Conservation (phyloP, 2,329 filamentous ascomycete genomes). For the Penicillium sp. region DNA sequence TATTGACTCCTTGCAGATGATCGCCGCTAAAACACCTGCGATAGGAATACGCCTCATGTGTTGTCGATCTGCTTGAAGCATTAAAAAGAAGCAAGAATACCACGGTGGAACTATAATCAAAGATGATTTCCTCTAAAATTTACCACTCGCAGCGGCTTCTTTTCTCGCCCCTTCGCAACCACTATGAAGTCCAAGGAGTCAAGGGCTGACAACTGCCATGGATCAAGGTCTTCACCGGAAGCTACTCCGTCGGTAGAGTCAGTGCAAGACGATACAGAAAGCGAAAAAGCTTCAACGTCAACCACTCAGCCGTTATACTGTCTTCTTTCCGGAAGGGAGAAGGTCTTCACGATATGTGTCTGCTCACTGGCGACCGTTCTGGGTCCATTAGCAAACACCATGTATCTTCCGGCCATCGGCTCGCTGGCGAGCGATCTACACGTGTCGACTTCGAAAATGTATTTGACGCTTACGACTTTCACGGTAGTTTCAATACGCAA, state of each 20-base stretch:
- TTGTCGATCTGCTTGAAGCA: not conserved
- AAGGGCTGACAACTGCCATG: too few relatives aligned
- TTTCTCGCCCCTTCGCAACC: not conserved
- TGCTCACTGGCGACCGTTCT: conserved; percentile 53
- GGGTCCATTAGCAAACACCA: conserved; percentile 55
- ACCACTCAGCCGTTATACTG: not conserved
- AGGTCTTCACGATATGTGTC: conserved; percentile 46
- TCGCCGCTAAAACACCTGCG: too few relatives aligned
- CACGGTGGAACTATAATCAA: not conserved
- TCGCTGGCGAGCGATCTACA: conserved; percentile 35
- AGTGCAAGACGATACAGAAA: not conserved
- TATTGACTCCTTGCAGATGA: too few relatives aligned
- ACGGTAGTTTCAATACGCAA: not conserved
- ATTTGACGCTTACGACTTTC: conserved; percentile 9
- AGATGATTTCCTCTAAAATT: not conserved
- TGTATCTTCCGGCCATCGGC: conserved; percentile 53
- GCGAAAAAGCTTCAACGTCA: not conserved
- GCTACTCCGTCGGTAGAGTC: not conserved
- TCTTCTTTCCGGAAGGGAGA: conserved; percentile 28
- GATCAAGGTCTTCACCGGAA: not conserved
- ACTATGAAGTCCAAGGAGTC: not conserved
- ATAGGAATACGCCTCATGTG: too few relatives aligned
- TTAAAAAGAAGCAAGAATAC: not conserved
- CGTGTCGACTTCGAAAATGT: conserved; percentile 5
- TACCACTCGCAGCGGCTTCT: not conserved